Base-by-base conservation (phyloP, 176 grass and related monocot species). In the Oryza glumipatula region DNA sequence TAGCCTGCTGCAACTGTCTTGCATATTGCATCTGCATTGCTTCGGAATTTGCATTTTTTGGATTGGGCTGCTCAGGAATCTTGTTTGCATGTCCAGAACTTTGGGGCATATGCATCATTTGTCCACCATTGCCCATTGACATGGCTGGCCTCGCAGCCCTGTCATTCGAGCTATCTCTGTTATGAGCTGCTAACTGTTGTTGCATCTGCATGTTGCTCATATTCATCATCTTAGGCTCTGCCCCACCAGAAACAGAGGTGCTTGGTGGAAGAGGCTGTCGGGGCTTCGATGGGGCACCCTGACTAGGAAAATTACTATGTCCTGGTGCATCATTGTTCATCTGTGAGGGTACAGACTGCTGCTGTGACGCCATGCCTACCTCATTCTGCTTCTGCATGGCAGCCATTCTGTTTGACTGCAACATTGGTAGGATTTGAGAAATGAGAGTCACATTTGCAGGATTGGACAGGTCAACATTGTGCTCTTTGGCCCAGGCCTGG, bases 401-500 rank as follows among this genome's bases (percentile, higher is more conserved):
- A 70, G 94, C 75, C 90, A 91, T 86, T 46, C 86, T 91, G 69
- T 52, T 82, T 5, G 81, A 76, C 72, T 93, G 95, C 82, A 76
- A 91, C 23, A 97, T 61, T 0, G 92, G 96, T 60, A 95, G 49
- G 73, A 99, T 22, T 86, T 99, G 97, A 84, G 97, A 85, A 84
- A 99, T 88, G 67, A 89, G 73, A 78, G 67, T 92, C 56, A 92
- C 73, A 65, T 94, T 96, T 74, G 94, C 90, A 73, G 97, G 94
- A 93, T 92, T 83, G 65, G 97, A 94, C 45, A 99, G 86, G 65
- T 99, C 97, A 1, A 99, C 28, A 13, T 99, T 99, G 66, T 91
- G 65, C 66, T 96, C 91, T 76, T 96, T 99, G 60, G 91, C 97
- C 94, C 94, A 99, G 60, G 88, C 88, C 79, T 96, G 91, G 86